Conservation (phyloP, 805 yeast species). For the Wickerhamiella azyma region DNA sequence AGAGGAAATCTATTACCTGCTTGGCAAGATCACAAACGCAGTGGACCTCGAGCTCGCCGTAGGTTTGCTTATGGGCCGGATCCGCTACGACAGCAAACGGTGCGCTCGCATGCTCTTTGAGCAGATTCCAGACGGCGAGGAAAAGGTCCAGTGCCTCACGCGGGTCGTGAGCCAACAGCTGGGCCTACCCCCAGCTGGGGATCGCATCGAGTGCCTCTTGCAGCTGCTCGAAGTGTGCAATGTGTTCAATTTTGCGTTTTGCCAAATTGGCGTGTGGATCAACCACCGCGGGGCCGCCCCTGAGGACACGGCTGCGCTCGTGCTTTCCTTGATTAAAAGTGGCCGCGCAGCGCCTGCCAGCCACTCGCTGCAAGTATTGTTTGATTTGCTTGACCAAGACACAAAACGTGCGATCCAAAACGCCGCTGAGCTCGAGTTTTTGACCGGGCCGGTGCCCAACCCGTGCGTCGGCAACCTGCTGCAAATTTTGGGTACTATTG, state of each 20-base stretch:
- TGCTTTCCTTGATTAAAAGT: not conserved
- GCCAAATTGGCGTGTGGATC: conserved; percentile 1
- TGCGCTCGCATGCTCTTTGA: not conserved
- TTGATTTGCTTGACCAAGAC: not conserved
- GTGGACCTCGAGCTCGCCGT: not conserved
- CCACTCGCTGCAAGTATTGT: not conserved
- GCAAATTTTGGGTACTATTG: not conserved
- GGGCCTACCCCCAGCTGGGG: not conserved
- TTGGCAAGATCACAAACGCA: not conserved
- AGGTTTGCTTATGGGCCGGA: not conserved
- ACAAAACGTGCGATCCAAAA: not conserved
- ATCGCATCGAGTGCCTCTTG: not conserved
- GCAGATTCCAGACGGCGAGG: not conserved
- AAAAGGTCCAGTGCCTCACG: not conserved
- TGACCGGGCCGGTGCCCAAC: conserved; percentile 7
- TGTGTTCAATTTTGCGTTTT: conserved; percentile 6
- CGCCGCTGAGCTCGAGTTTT: conserved; percentile 4
- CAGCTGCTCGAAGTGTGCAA: conserved; percentile 3
- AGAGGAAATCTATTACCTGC: conserved; percentile 1
- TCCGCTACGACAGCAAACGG: conserved; percentile 4
- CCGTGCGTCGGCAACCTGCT: conserved; percentile 3
- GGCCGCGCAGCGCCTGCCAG: not conserved
- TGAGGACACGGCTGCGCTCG: not conserved
- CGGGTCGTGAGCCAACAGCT: not conserved
- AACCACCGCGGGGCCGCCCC: not conserved